A percentile compares a stretch with the other conserved stretches of the same genome.
These are phyloP conservation scores for Teratosphaeria pseudoeucalypti DNA, from an alignment of 2,329 filamentous ascomycete species.

Conservation along the genomic window DNA sequence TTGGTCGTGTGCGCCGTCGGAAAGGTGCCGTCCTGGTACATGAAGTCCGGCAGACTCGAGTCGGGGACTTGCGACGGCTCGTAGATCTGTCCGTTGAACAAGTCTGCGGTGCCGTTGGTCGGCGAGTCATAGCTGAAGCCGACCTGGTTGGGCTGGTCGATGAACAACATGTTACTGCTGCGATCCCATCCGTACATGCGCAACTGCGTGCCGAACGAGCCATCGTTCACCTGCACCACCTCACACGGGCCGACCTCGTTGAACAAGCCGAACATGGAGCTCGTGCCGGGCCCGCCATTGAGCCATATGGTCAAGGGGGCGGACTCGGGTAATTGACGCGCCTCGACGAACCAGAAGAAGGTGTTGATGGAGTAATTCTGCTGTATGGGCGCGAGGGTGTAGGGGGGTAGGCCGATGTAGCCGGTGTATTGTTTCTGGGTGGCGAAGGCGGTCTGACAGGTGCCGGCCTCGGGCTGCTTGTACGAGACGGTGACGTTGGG, in stretches of 20 bases:
- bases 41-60: constrained; percentile 40
- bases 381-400: constrained; percentile 34
- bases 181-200: constrained; percentile 52
- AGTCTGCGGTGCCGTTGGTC: constrained; percentile 31
- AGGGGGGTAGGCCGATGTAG: constrained; percentile 51
- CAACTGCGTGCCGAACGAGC: constrained; percentile 22
- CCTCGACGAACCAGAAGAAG: constrained; percentile 58
- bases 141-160: constrained; percentile 55
- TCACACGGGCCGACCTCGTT: constrained; percentile 34
- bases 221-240: constrained; percentile 24
- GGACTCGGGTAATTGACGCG: constrained; percentile 40
- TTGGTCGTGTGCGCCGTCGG: constrained; percentile 32
- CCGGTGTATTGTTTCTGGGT: constrained; percentile 61
- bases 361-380: constrained; percentile 51
- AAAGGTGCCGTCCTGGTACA: constrained; percentile 55
- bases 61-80: constrained; percentile 33
- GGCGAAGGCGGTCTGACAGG: constrained; percentile 54
- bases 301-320: constrained; percentile 53
- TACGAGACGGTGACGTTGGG: constrained; percentile 56
- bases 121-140: constrained; percentile 47
- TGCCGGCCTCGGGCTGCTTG: constrained; percentile 49
- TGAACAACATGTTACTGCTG: constrained; percentile 56
- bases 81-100: constrained; percentile 31
- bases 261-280: constrained; percentile 49
- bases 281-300: constrained; percentile 49